Evolutionary conservation across 257 asterid genomes (phyloP).

Genomic region (Pogostemon cablin): DNA sequence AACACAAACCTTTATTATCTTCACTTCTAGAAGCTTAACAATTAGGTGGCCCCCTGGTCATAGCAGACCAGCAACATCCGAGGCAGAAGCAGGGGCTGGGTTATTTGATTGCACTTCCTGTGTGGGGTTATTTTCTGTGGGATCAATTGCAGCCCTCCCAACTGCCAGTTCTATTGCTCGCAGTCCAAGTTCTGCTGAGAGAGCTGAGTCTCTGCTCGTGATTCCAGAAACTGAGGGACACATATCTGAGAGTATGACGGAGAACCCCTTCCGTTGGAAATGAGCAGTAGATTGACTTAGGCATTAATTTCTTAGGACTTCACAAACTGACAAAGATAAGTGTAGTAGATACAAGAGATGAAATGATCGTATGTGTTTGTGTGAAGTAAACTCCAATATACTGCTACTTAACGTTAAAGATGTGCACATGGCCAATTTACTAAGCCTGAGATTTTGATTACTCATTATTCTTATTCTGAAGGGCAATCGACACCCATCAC

Average conservation of each 20-base stretch:
- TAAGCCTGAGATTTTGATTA: too few species aligned
- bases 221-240: conserved; percentile 92
- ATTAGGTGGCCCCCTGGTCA: conserved; percentile 75
- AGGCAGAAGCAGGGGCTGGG: conserved; percentile 12
- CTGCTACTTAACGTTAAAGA: too few species aligned
- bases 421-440: too few species aligned
- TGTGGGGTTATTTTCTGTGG: conserved; percentile 22
- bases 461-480: too few species aligned
- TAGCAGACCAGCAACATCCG: conserved; percentile 45
- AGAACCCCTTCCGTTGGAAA: conserved; percentile 79
- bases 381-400: too few species aligned
- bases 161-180: conserved; percentile 76
- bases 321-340: too few species aligned
- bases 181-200: conserved; percentile 81
- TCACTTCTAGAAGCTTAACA: conserved; percentile 88
- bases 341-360: too few species aligned
- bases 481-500: too few species aligned
- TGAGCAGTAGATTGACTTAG: too few species aligned
- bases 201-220: conserved; percentile 72
- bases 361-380: too few species aligned
- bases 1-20: conserved; percentile 63
- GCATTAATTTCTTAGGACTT: too few species aligned
- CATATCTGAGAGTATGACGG: conserved; percentile 86
- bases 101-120: conserved; percentile 32
- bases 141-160: conserved; percentile 48